Conservation (phyloP, 495 filamentous ascomycete genomes). For the Cenococcum geophilum region DNA sequence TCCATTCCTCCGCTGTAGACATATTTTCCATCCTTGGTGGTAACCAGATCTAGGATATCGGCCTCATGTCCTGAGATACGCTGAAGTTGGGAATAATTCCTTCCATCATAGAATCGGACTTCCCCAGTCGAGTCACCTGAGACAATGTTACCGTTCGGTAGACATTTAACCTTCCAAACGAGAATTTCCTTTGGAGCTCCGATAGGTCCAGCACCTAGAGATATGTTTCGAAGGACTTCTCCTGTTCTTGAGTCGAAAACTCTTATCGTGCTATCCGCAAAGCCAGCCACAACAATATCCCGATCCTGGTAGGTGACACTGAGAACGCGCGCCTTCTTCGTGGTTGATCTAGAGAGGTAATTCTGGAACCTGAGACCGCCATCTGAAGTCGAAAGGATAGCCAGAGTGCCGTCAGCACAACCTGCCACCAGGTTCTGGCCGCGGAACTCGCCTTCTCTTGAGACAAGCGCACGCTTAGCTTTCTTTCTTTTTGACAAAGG, state of each 20-base stretch:
- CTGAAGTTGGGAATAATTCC: slow-evolving; percentile 79
- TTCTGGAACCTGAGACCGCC: slow-evolving; percentile 66
- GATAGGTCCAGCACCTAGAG: slow-evolving; percentile 66
- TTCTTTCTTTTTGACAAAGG: slow-evolving; percentile 33
- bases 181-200: slow-evolving; percentile 78
- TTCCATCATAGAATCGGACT: slow-evolving; percentile 87
- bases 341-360: slow-evolving; percentile 62
- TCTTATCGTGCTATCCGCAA: slow-evolving; percentile 85
- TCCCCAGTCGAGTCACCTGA: slow-evolving; percentile 93
- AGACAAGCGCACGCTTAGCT: slow-evolving; percentile 11
- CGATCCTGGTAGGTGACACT: slow-evolving; percentile 84
- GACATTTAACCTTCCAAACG: slow-evolving; percentile 86
- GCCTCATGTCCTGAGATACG: slow-evolving; percentile 77
- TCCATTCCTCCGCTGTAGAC: slow-evolving; percentile 93
- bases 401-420: slow-evolving; percentile 85
- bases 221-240: slow-evolving; percentile 68
- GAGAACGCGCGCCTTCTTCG: slow-evolving; percentile 77
- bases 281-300: slow-evolving; percentile 77
- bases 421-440: slow-evolving; percentile 78
- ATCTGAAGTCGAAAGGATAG: slow-evolving; percentile 77
- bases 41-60: slow-evolving; percentile 80
- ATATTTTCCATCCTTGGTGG: slow-evolving; percentile 70
- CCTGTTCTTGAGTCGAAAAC: slow-evolving; percentile 82
- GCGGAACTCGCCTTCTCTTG: slow-evolving; percentile 43
- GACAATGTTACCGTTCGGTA: slow-evolving; percentile 82